Conservation (phyloP, 2,329 filamentous ascomycete species). For the Alternaria angustiovoidea region DNA sequence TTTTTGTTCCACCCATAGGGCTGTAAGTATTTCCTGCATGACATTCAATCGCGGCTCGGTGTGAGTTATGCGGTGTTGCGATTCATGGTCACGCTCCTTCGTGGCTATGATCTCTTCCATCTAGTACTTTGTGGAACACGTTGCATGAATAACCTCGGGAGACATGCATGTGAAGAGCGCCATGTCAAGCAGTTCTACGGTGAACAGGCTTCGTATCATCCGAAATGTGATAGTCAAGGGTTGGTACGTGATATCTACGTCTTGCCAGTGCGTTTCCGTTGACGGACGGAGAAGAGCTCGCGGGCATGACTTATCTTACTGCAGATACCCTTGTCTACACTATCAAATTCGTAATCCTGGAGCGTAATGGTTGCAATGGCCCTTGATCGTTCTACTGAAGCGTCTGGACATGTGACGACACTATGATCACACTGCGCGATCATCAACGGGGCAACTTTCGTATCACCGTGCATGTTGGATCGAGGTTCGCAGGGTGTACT, state of each 20-base stretch:
- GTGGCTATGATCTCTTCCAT: not conserved
- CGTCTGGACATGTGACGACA: not conserved
- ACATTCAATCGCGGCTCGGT: not conserved
- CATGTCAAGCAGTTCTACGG: not conserved
- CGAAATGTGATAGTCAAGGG: not conserved
- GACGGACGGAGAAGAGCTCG: not conserved
- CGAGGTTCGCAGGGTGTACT: not conserved
- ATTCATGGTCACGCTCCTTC: not conserved
- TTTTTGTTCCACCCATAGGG: not conserved
- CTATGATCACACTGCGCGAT: not conserved
- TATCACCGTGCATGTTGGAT: not conserved
- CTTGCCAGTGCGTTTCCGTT: not conserved
- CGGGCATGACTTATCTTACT: not conserved
- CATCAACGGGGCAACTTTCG: not conserved
- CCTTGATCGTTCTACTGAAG: not conserved
- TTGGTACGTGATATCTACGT: not conserved
- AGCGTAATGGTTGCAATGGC: not conserved
- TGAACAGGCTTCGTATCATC: not conserved
- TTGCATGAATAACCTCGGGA: not conserved
- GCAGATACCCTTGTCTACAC: too few species aligned
- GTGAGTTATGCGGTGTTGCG: not conserved
- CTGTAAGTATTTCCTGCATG: not conserved
- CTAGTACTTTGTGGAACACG: not conserved
- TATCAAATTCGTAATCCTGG: not conserved
- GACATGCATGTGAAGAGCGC: not conserved